Base-by-base conservation (phyloP, 1,139 yeast species). In the Candida albicans region DNA sequence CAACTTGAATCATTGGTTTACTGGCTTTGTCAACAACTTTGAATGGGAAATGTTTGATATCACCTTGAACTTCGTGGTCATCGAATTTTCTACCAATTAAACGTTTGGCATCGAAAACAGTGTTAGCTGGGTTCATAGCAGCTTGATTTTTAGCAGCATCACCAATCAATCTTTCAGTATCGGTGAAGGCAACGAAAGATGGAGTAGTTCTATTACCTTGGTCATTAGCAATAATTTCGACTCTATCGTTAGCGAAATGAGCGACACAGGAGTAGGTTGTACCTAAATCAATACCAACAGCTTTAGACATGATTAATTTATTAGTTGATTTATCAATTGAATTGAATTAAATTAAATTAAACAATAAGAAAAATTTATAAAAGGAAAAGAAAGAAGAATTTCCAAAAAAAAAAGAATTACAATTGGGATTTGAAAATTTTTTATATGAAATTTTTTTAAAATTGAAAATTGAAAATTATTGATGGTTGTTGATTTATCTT, bases 101-200 rank as follows among this genome's bases (percentile, higher is more conserved):
- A 81, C 97, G 93, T 85, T 90, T 90, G 65, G 96, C 96, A 68
- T 90, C 97, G 76, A 90, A 90, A 64, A 90, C 96, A 61, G 97
- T 90, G 87, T 90, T 89, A 65, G 71, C 77, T 75, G 96, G 96
- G 90, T 90, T 89, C 76, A 89, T 79, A 69, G 96, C 96, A 68
- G 96, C 96, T 79, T 90, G 97, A 77, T 90, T 90, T 88, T 90
- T 90, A 69, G 97, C 97, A 65, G 96, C 96, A 78, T 91, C 97
- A 81, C 98, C 98, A 67, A 91, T 89, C 69, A 91, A 83, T 83
- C 98, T 87, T 81, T 89, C 97, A 77, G 87, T 89, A 68, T 87
- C 87, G 64, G 95, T 88, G 88, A 90, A 90, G 57, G 96, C 97
- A 68, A 90, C 96, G 81, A 88, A 90, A 54, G 96, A 90, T 68